These are phyloP conservation scores for Chalciporus sphaerocephalus DNA, from an alignment of 768 basidiomycete genomes.

Conservation along the genomic window DNA sequence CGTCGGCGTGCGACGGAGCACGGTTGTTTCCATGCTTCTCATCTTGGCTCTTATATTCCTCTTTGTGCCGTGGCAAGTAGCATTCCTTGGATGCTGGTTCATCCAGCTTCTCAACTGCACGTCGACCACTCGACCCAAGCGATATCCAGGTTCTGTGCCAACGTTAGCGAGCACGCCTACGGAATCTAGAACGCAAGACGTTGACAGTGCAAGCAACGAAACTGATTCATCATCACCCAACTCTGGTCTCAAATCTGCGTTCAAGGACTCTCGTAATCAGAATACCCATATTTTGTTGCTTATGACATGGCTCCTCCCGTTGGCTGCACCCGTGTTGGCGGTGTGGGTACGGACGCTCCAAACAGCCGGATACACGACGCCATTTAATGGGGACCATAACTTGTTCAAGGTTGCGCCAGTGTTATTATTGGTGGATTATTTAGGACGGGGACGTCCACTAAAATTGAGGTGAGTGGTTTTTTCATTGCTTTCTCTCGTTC, in stretches of 20 bases:
- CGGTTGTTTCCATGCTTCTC: conserved; percentile 53
- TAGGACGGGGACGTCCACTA: conserved; percentile 49
- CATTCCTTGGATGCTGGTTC: conserved; percentile 80
- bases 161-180: conserved; percentile 25
- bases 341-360: conserved; percentile 88
- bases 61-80: conserved; percentile 89
- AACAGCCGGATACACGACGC: conserved; percentile 72
- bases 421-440: conserved; percentile 58
- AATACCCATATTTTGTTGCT: conserved; percentile 64
- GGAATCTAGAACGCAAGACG: conserved; percentile 7
- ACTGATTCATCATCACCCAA: conserved; percentile 5
- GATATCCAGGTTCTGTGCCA: conserved; percentile 22
- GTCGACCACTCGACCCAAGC: conserved; percentile 16
- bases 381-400: conserved; percentile 80
- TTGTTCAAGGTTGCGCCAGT: conserved; percentile 62
- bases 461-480: conserved; percentile 34
- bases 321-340: conserved; percentile 69
- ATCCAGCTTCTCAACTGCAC: conserved; percentile 70
- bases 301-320: conserved; percentile 77
- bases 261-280: conserved; percentile 39
- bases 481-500: neutral
- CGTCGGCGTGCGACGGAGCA: conserved; percentile 41
- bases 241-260: conserved; percentile 1
- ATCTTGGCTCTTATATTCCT: conserved; percentile 65
- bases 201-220: conserved; percentile 3